Base-by-base conservation (phyloP, 257 asterid species). In the Solanum chiquidenum region DNA sequence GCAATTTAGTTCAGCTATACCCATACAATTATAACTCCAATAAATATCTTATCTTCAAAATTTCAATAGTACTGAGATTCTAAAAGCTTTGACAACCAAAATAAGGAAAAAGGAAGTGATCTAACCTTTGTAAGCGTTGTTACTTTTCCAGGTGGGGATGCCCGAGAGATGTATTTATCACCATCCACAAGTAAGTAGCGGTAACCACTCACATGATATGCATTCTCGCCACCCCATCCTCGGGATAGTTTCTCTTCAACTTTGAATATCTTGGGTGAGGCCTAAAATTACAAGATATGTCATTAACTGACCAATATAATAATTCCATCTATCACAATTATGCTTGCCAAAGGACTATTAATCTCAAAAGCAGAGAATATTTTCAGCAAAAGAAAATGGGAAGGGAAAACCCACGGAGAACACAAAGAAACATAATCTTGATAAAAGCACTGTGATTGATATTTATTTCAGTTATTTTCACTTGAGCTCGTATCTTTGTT, bases 161-260 rank as follows among this genome's bases (percentile, higher is more conserved):
- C 95, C 91, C 99, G 93, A 74, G 99, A 96, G 87, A 90, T 86
- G 86, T 42, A 85, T 92, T 93, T 93, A 88, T 97, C 98, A 69
- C 95, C 95, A 90, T 96, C 99, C 89, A 95, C 94, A 88, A 97
- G 93, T 90, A 97, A 91, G 90, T 97, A 97, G 64, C 99, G 98
- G 88, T 96, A 97, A 72, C 99, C 98, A 90, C 97, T 91, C 82
- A 97, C 99, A 68, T 97, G 99, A 91, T 97, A 97, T 25, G 99
- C 99, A 90, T 96, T 96, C 92, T 97, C 99, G 49, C 99, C 99
- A 80, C 94, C 99, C 99, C 99, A 97, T 60, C 99, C 99, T 94
- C 98, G 94, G 49, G 98, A 96, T 87, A 97, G 92, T 95, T 91
- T 97, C 92, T 97, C 99, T 90, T 97, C 99, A 88, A 97, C 97